These are phyloP conservation scores for Penicillium steckii DNA, from an alignment of 495 filamentous ascomycete species.

Conservation along the genomic window DNA sequence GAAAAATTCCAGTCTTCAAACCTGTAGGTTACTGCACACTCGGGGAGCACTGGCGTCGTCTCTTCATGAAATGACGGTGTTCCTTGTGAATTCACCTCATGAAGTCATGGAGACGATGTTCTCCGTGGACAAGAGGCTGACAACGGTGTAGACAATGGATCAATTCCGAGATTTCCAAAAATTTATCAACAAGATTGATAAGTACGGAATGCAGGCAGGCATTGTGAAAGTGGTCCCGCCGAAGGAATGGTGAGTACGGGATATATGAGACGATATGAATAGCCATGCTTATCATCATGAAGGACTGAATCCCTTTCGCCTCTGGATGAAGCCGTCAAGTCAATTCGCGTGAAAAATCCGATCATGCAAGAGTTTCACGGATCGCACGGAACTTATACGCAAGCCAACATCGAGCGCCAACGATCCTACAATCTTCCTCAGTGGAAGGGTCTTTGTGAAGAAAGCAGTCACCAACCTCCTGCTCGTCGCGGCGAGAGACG, in stretches of 20 bases:
- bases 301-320: constrained; percentile 71
- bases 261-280: neutral
- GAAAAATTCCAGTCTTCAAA: constrained; percentile 90
- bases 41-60: neutral
- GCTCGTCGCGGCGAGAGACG: constrained; percentile 90
- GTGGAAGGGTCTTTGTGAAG: constrained; percentile 88
- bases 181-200: constrained; percentile 85
- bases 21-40: constrained; percentile 57
- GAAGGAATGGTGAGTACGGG: constrained; percentile 74
- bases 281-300: constrained; percentile 14
- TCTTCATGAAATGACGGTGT: neutral
- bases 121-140: constrained; percentile 14
- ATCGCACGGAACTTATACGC: constrained; percentile 87
- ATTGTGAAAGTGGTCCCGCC: constrained; percentile 96
- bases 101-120: neutral
- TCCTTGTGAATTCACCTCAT: neutral
- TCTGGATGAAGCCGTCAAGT: constrained; percentile 83
- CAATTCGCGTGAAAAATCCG: constrained; percentile 89
- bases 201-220: constrained; percentile 94
- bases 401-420: constrained; percentile 93
- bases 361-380: constrained; percentile 98
- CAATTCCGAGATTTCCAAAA: constrained; percentile 90
- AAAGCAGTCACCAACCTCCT: constrained; percentile 92
- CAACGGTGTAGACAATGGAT: constrained; percentile 64
- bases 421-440: constrained; percentile 94